Conservation (phyloP, 257 asterid genomes). For the Marsdenia floribunda region DNA sequence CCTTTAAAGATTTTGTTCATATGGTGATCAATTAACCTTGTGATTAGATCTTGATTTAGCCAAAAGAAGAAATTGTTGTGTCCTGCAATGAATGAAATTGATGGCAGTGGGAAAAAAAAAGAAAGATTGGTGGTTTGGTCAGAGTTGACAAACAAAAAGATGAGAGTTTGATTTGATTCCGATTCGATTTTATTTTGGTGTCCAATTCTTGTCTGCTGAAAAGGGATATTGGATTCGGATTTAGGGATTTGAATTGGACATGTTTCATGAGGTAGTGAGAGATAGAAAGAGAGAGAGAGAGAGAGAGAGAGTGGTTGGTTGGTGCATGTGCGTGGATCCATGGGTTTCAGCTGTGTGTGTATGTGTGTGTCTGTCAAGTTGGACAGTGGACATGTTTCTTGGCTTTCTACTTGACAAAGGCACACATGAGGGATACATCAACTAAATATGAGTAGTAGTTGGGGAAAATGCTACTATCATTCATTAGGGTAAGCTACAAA, state of each 20-base stretch:
- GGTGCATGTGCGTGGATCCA: slow-evolving; percentile 7
- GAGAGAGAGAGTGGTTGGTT: not conserved
- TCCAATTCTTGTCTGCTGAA: slow-evolving; percentile 64
- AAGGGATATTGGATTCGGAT: slow-evolving; percentile 66
- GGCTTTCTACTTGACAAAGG: not conserved
- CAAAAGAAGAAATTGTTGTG: not conserved
- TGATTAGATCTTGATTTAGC: not conserved
- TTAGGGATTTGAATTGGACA: slow-evolving; percentile 29
- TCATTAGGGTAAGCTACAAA: not conserved
- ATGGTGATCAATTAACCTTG: slow-evolving; percentile 2
- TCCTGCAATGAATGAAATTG: slow-evolving; percentile 8
- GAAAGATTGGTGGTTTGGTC: slow-evolving; percentile 23
- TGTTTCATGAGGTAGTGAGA: slow-evolving; percentile 22
- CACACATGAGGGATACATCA: not conserved
- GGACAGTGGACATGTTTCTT: not conserved
- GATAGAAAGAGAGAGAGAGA: not conserved
- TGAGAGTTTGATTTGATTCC: slow-evolving; percentile 56
- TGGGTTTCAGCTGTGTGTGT: slow-evolving; percentile 12
- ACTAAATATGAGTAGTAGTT: not conserved
- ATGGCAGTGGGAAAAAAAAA: slow-evolving; percentile 23
- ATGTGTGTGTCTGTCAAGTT: too few relatives aligned
- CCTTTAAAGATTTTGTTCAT: slow-evolving; percentile 18
- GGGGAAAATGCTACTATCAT: not conserved
- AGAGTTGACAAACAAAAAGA: slow-evolving; percentile 30
- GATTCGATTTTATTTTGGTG: slow-evolving; percentile 50